Evolutionary conservation across 306 rosid species (phyloP), one percentile per base, ranked within the genome.

Genomic region (Pterocarpus santalinus): DNA sequence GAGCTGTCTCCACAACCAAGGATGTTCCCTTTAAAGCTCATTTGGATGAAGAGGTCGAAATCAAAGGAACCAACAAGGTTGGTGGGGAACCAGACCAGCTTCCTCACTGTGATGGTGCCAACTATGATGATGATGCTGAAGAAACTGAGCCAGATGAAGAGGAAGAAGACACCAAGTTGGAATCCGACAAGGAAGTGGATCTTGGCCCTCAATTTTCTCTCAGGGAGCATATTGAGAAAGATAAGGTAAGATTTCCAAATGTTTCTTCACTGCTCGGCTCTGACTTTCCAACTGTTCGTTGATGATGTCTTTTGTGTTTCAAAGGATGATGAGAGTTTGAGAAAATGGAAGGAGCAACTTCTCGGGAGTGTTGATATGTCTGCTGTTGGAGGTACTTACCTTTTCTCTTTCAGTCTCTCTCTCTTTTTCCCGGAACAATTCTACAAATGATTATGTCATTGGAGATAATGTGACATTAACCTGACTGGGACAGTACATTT

Each of bases 171-270:
- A 56, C 83, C 36, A 81, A 86, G 83, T 73, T 86, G 85, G 85
- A 86, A 65, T 83, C 83, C 9, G 82, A 79, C 56, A 84, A 55
- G 70, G 85, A 87, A 32, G 63, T 94, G 86, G 86, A 78, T 74
- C 88, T 91, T 69, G 98, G 98, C n/a, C 98, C 98, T 87, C 94
- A 82, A 46, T 66, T 85, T 76, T 91, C 96, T 17, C 93, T 94
- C 85, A 94, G 91, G 86, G 98, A 94, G 68, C 98, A 92, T 80
- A 92, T 94, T 81, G 98, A 94, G 80, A 94, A 92, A 81, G 97
- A 94, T 77, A 89, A 94, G 84, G 98, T 94, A 81, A 34, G 69
- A 7, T 79, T 17, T 75, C 13, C 12, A 44, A 43, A 74, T 60
- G 68, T 39, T 64, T 44, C 79, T 51, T 65, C 60, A 53, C 63